Evolutionary conservation across 768 basidiomycete species (phyloP), one percentile per base, ranked within the genome.

Genomic region (Termitomyces sp.): DNA sequence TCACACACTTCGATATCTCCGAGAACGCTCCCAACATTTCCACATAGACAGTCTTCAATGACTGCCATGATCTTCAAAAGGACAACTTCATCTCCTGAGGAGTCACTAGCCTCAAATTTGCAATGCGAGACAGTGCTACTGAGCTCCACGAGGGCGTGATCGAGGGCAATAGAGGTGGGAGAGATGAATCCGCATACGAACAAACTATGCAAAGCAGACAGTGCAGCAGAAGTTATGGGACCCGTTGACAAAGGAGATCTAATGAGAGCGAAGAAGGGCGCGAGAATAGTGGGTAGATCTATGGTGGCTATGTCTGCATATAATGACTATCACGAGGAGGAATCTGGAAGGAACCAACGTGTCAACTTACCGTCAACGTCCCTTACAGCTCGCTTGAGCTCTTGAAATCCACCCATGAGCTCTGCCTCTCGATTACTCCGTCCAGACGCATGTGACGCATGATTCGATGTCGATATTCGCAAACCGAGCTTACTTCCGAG

Each of bases 51-150:
- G 62, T 91, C 86, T 60, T 92, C 85, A 53, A 96, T 94, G 18
- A 98, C 87, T 8, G 87, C 82, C 79, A 98, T 85, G 58, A 98
- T 94, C 71, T 87, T 91, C 62, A 96, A 81, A 7, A 98, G 79
- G 9, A 98, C 95, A 8, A 97, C 91, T 71, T 99, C 97, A 72
- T 99, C 97, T 5, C 93, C 91, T n/a, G 95, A 93, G 2, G 93
- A 93, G 69, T 98, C 95, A 67, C 92, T 96, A 4, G 93, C 92
- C 73, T 98, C 96, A 68, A 99, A 99, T 74, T 96, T 95, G 81
- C 96, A 98, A 67, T 93, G 93, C 5, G 96, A 93, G 13, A 95
- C 84, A 0, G 96, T 87, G 59, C 83, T 88, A 70, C 95, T 95
- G 58, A 97, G 80, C 61, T 93, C 91, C 18, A 86, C 78, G 52